These are phyloP conservation scores for Endoconidiophora polonica DNA, from an alignment of 2,329 filamentous ascomycete species.

Conservation along the genomic window DNA sequence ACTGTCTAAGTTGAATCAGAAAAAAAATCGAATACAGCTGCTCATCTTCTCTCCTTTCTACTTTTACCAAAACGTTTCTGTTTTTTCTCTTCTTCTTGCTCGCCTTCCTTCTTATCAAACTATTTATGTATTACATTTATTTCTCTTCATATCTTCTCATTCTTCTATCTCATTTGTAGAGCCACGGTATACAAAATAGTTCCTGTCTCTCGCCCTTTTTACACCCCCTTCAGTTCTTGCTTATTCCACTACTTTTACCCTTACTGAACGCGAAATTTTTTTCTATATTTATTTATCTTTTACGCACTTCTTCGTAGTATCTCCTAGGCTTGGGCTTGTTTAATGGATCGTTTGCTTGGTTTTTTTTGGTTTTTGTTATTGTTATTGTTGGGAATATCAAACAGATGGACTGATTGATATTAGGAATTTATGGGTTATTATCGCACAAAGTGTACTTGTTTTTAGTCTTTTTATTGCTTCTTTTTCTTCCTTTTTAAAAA, in stretches of 20 bases:
- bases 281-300: background rate
- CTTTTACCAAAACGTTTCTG: background rate
- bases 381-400: too few relatives aligned
- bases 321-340: background rate
- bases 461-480: background rate
- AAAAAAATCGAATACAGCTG: background rate
- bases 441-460: background rate
- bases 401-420: too few relatives aligned
- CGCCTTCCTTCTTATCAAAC: background rate
- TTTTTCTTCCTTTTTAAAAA: too few relatives aligned
- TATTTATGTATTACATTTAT: too few relatives aligned
- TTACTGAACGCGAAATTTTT: background rate
- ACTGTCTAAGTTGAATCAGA: background rate
- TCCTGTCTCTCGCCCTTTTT: background rate
- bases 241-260: background rate
- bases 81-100: background rate
- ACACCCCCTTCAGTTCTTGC: constrained; percentile 1
- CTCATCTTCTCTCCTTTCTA: background rate
- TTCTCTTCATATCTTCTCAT: background rate
- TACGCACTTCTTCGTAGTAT: background rate
- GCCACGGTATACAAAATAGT: background rate
- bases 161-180: background rate
- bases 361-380: background rate
- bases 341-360: background rate
- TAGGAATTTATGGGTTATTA: background rate